Evolutionary conservation across 306 rosid genomes (phyloP), one percentile per base, ranked within the genome.

Genomic region (Pyrus betulifolia): DNA sequence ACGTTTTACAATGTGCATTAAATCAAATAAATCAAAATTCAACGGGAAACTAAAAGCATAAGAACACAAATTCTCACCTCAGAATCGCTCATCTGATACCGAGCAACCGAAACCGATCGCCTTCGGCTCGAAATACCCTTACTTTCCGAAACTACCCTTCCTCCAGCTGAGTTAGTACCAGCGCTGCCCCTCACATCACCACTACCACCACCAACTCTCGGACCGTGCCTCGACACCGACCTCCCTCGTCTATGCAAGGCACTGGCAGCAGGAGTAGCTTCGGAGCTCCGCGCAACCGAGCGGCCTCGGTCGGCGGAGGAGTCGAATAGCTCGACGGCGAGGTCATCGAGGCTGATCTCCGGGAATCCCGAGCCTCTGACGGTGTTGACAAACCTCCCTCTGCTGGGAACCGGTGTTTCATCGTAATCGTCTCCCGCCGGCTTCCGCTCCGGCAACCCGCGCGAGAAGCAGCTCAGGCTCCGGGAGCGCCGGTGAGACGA

Each of bases 331-430:
- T 96, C 98, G 49, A 87, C 68, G 30, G 97, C 96, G 64, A 96
- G 87, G 70, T 96, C 99, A 25, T 96, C 98, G 68, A 92, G 99
- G 79, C 97, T 96, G 82, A 96, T 91, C 83, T 96, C 99, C 66
- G 98, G 93, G 81, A 93, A 89, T 0, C 88, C 97, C 0, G 98
- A 91, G 84, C 98, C 99, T 31, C 97, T 85, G 18, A 85, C 84
- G 17, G 93, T 96, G 89, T 92, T 96, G 49, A 96, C 99, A 62
- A 92, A 96, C 79, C 66, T 87, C 25, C 93, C 91, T 69, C 75
- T 82, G 2, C 75, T 82, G 3, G 90, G 90, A 11, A 85, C 74
- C 6, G 84, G 78, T 57, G 35, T 77, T 65, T 75, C 84, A 19
- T 69, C 80, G 19, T 71, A 80, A n/a, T 40, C 79, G 31, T 88